Percentiles rank a stretch among this genome's conserved stretches.
Conservation (phyloP, 2,329 filamentous ascomycete species). For the Aspergillus tanneri region DNA sequence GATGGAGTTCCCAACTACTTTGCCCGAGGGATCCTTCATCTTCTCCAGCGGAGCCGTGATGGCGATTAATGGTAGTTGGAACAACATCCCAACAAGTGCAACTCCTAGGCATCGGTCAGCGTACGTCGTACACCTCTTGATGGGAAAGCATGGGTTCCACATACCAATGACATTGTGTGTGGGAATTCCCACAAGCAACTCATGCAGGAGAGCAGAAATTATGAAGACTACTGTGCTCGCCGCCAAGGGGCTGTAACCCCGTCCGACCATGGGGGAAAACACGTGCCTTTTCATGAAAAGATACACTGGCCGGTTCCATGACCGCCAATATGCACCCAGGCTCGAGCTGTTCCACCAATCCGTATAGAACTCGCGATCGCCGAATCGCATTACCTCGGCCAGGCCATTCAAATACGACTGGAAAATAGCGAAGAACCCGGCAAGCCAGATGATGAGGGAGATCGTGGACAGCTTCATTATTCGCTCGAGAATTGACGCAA, state of each 20-base stretch:
- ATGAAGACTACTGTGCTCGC: constrained; percentile 83
- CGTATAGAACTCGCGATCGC: constrained; percentile 90
- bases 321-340: constrained; percentile 86
- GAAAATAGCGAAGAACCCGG: constrained; percentile 95
- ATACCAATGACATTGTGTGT: constrained; percentile 89
- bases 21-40: constrained; percentile 71
- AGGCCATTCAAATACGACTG: constrained; percentile 89
- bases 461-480: constrained; percentile 95
- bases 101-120: constrained; percentile 59
- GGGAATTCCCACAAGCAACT: constrained; percentile 87
- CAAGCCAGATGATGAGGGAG: constrained; percentile 92
- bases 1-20: constrained; percentile 82
- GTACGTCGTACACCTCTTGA: not conserved
- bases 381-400: constrained; percentile 85
- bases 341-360: constrained; percentile 97
- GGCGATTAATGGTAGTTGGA: constrained; percentile 84
- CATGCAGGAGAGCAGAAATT: constrained; percentile 84
- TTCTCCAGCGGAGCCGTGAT: constrained; percentile 77
- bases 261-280: constrained; percentile 80
- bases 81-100: constrained; percentile 89
- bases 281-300: constrained; percentile 95
- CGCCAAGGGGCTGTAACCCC: constrained; percentile 69
- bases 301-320: constrained; percentile 97
- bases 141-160: constrained; percentile 25
- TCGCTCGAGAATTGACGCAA: constrained; percentile 80